Conservation (phyloP, 2,329 filamentous ascomycete species). For the Aspergillus brunneoviolaceus region DNA sequence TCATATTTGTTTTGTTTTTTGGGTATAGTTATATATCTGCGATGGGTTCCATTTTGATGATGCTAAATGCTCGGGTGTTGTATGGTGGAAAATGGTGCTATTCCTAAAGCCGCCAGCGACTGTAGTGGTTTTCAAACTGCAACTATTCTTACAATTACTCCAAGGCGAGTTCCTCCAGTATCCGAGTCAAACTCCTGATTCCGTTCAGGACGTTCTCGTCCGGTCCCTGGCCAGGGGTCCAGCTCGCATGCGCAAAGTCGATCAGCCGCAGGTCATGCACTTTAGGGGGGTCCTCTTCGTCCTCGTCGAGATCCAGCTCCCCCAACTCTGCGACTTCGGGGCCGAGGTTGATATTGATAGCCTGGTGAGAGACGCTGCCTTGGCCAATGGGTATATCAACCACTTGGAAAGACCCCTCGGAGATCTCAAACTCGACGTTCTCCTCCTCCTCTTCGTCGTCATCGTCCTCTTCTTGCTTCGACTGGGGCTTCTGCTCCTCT, state of each 20-base stretch:
- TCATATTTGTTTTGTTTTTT: no score
- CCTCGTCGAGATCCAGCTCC: slow-evolving; percentile 49
- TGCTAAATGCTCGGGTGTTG: not conserved
- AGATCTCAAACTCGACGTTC: slow-evolving; percentile 27
- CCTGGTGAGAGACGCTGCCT: slow-evolving; percentile 29
- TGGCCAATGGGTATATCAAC: slow-evolving; percentile 31
- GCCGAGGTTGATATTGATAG: slow-evolving; percentile 38
- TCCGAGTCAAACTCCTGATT: slow-evolving; percentile 66
- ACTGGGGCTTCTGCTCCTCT: slow-evolving; percentile 41
- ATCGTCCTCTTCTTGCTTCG: slow-evolving; percentile 24
- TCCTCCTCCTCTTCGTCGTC: slow-evolving; percentile 30
- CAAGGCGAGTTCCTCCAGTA: slow-evolving; percentile 66
- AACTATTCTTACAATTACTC: slow-evolving; percentile 16
- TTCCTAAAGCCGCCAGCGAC: slow-evolving; percentile 29
- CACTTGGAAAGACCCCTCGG: slow-evolving; percentile 32
- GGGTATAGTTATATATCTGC: no score
- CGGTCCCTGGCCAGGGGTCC: slow-evolving; percentile 75
- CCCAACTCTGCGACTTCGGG: slow-evolving; percentile 43
- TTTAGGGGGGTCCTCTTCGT: slow-evolving; percentile 59
- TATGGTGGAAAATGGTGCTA: not conserved
- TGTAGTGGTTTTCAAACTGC: slow-evolving; percentile 9
- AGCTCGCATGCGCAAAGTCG: slow-evolving; percentile 91
- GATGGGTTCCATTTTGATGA: not conserved
- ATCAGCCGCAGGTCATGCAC: slow-evolving; percentile 84
- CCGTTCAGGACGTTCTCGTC: slow-evolving; percentile 82